These are phyloP conservation scores for Paxillus ammoniavirescens DNA, from an alignment of 768 basidiomycete genomes.

Conservation along the genomic window DNA sequence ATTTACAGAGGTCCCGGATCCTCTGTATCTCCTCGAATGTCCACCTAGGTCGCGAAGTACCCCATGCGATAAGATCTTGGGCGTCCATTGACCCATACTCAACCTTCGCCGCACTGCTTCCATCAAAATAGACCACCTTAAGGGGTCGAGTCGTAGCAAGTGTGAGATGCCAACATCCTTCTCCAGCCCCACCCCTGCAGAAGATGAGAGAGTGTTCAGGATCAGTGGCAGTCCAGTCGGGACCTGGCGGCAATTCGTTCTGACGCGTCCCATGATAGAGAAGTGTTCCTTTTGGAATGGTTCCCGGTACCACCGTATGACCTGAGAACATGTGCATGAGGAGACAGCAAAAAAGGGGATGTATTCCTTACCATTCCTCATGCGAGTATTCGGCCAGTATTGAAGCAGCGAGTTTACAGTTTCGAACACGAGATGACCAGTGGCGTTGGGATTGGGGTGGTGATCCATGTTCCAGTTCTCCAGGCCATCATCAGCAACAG, in stretches of 20 bases:
- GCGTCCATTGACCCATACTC: slow-evolving; percentile 31
- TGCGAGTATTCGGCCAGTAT: slow-evolving; percentile 38
- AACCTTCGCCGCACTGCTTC: slow-evolving; percentile 32
- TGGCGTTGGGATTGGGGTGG: slow-evolving; percentile 26
- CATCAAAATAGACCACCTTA: slow-evolving; percentile 34
- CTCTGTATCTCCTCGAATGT: slow-evolving; percentile 22
- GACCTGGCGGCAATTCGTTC: slow-evolving; percentile 18
- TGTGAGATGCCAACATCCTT: slow-evolving; percentile 31
- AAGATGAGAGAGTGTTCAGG: slow-evolving; percentile 37
- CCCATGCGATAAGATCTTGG: slow-evolving; percentile 35
- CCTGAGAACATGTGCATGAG: slow-evolving; percentile 9
- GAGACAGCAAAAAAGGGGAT: not conserved
- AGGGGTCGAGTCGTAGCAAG: slow-evolving; percentile 27
- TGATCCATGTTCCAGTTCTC: slow-evolving; percentile 20
- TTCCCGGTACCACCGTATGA: slow-evolving; percentile 30
- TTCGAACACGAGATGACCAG: slow-evolving; percentile 35
- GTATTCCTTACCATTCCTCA: slow-evolving; percentile 30
- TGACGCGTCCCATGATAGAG: slow-evolving; percentile 29
- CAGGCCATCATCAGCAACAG: not conserved
- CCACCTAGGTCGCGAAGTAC: slow-evolving; percentile 18
- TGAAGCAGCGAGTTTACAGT: slow-evolving; percentile 35
- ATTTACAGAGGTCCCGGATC: slow-evolving; percentile 28
- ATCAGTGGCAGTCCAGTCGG: slow-evolving; percentile 31
- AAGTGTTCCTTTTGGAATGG: slow-evolving; percentile 30
- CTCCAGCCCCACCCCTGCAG: slow-evolving; percentile 20